Evolutionary conservation across 495 filamentous ascomycete genomes (phyloP).

Genomic region (Neurospora intermedia): DNA sequence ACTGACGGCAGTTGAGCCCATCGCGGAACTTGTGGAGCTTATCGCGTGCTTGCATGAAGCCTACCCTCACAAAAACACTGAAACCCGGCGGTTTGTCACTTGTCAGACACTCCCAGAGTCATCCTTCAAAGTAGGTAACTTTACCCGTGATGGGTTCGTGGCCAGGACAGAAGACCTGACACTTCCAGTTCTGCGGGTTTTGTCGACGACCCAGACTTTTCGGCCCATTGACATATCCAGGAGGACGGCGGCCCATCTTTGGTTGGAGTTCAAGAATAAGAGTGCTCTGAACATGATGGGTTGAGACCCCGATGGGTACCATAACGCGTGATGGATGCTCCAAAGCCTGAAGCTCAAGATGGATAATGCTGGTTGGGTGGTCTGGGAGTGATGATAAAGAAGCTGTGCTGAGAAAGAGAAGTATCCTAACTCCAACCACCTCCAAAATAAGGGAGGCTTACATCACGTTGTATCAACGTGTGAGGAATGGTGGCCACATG

Average conservation of each 20-base stretch:
- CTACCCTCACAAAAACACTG: no score
- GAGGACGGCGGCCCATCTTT: background rate
- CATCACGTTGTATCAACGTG: background rate
- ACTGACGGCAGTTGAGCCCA: no score
- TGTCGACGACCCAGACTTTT: no score
- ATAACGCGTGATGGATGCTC: background rate
- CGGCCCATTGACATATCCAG: no score
- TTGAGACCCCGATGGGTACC: background rate
- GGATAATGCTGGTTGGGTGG: background rate
- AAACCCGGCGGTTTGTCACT: no score
- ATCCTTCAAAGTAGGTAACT: no score
- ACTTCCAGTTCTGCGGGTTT: no score
- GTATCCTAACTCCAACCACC: background rate
- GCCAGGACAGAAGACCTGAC: no score
- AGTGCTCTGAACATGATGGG: constrained; percentile 4
- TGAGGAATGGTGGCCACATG: background rate
- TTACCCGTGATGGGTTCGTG: no score
- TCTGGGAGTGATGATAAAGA: background rate
- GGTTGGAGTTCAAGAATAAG: background rate
- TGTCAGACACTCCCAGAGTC: no score
- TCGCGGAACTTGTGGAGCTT: no score
- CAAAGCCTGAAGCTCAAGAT: background rate
- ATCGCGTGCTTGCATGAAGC: no score
- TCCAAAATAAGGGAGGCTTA: background rate
- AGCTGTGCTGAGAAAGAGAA: background rate